Conservation (phyloP, 2,329 filamentous ascomycete genomes). For the Monosporascus sp. region DNA sequence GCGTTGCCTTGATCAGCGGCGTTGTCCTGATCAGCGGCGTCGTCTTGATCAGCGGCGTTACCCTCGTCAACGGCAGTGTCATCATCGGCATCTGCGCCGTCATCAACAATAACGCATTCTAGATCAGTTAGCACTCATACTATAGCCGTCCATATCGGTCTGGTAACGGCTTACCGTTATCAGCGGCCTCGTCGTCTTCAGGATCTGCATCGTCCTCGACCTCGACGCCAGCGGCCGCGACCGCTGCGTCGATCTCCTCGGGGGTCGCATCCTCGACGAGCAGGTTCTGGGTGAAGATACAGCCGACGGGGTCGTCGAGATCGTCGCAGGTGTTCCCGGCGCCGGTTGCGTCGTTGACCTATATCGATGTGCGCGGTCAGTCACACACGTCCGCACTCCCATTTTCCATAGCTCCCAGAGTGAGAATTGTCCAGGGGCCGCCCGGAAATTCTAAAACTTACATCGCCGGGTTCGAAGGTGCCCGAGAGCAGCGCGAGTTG, state of each 20-base stretch:
- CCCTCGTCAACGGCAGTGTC: conserved; percentile 12
- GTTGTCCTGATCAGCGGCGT: background rate
- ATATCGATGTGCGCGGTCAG: background rate
- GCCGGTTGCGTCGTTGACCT: conserved; percentile 30
- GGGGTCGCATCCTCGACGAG: conserved; percentile 48
- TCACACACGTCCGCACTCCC: background rate
- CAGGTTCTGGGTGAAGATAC: conserved; percentile 50
- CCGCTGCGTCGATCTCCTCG: conserved; percentile 48
- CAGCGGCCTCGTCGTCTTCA: background rate
- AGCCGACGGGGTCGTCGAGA: conserved; percentile 42
- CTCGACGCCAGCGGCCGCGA: conserved; percentile 27
- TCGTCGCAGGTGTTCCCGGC: conserved; percentile 51
- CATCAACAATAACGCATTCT: conserved; percentile 5
- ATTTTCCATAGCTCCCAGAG: too few species aligned
- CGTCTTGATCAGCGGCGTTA: conserved; percentile 6
- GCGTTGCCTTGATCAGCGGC: conserved; percentile 9
- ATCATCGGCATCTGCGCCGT: conserved; percentile 5
- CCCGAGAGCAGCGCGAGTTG: conserved; percentile 54
- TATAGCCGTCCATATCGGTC: background rate
- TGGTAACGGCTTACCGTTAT: conserved; percentile 1
- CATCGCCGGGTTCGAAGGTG: conserved; percentile 57
- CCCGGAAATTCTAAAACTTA: conserved; percentile 27
- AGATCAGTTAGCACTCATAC: background rate
- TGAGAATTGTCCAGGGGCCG: conserved; percentile 5
- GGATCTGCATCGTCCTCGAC: background rate